phyloP scores from a whole-genome alignment of 768 basidiomycete species.

The Trametes cingulata region DNA sequence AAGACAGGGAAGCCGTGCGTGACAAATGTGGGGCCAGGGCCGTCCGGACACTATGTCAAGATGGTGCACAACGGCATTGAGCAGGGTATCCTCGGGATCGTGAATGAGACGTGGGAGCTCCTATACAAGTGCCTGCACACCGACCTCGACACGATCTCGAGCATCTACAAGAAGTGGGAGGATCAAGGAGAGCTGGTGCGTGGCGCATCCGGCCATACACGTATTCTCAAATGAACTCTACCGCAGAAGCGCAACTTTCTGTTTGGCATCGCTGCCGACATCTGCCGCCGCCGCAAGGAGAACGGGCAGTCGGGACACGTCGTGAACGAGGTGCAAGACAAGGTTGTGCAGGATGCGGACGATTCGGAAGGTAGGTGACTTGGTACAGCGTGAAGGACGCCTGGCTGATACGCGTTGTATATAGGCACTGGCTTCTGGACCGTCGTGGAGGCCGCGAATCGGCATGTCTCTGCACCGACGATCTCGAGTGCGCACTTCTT shows the following conservation, averaged over 20 bases:
- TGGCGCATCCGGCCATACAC: background rate
- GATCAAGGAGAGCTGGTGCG: conserved; percentile 22
- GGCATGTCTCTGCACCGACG: conserved; percentile 24
- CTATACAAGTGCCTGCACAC: conserved; percentile 23
- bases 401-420: background rate
- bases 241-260: conserved; percentile 24
- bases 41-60: conserved; percentile 28
- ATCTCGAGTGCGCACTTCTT: conserved; percentile 27
- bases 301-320: conserved; percentile 17
- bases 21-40: conserved; percentile 20
- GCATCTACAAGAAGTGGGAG: conserved; percentile 21
- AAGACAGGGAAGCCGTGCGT: conserved; percentile 23
- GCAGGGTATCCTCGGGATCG: conserved; percentile 26
- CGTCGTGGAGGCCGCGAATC: conserved; percentile 24
- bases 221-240: background rate
- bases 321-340: conserved; percentile 26
- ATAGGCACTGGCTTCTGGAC: conserved; percentile 26
- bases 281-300: conserved; percentile 23
- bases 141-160: conserved; percentile 21
- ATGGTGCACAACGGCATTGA: conserved; percentile 32
- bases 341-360: conserved; percentile 28
- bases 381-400: background rate
- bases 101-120: conserved; percentile 25
- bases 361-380: conserved; percentile 19
- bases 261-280: conserved; percentile 26